Base-by-base conservation (phyloP, 2,329 filamentous ascomycete genomes). In the Elsinoe perseae region DNA sequence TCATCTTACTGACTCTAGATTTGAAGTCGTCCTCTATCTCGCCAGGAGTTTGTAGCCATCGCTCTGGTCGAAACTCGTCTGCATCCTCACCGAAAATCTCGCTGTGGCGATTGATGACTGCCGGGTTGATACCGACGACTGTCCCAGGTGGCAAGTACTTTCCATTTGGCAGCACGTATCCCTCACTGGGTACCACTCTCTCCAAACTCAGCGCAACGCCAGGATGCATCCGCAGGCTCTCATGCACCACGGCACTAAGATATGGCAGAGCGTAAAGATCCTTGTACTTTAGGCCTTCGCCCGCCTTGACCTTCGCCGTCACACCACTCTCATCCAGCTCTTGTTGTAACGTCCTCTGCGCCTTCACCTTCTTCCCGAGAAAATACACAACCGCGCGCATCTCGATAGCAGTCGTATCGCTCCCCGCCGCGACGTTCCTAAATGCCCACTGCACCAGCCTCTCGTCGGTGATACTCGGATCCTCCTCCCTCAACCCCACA, bases 201-300 rank as follows among this genome's bases (percentile, higher is more conserved):
- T 71, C 69, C 2, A 75, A 61, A 0, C 63, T 62, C 5, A 72
- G 56, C 1, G 67, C 68, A 0, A 69, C 63, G 20, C 42, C 68
- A 0, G 72, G 58, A 56, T 85, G 75, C 9, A 79, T 64, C 2
- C 79, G 72, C 77, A 3, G 70, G 0, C 85, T 80, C 68, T 90
- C 86, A 32, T 82, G 77, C 32, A 90, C 72, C 28, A 83, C 58
- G 14, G 82, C 85, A 23, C 79, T 75, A 50, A 87, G 76, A 62
- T 89, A 91, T 1, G 79, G 77, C 2, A 90, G 73, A 63, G 83
- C 81, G 20, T 75, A 72, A 48, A 89, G 69, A 61, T 87, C 83
- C 1, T 85, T 80, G 4, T 52, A 81, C 72, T 3, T 70, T 76
- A 53, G 87, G 76, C 20, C 64, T 59, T 71, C 64, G 6, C 56